phyloP scores from a whole-genome alignment of 75 land plant species.

The Azolla pinnata region DNA sequence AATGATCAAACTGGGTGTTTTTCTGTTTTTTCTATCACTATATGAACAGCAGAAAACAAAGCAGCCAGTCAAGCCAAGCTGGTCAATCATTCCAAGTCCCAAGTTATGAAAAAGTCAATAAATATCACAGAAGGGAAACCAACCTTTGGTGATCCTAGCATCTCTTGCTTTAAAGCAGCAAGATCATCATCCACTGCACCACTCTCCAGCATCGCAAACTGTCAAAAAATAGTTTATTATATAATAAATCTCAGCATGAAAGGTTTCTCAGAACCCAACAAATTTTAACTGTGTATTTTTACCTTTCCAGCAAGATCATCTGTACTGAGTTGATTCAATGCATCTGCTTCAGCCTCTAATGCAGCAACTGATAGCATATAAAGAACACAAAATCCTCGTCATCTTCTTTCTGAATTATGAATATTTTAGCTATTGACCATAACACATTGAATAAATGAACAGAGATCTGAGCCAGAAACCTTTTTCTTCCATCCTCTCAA shows the following conservation, averaged over 20 bases:
- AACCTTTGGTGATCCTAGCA: slow-evolving; percentile 74
- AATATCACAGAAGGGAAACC: too few relatives aligned
- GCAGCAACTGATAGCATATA: slow-evolving; percentile 51
- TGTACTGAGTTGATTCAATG: slow-evolving; percentile 67
- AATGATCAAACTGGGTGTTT: too few relatives aligned
- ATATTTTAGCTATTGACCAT: too few relatives aligned
- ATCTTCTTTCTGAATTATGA: background rate
- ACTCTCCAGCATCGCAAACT: slow-evolving; percentile 92
- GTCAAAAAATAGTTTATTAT: background rate
- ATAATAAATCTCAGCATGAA: too few relatives aligned
- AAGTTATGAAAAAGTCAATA: too few relatives aligned
- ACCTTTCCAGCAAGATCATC: slow-evolving; percentile 99
- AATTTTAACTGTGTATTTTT: slow-evolving; percentile 4
- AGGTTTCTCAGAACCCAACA: background rate
- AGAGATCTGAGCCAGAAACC: slow-evolving; percentile 48
- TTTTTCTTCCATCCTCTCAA: slow-evolving; percentile 99
- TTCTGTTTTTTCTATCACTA: too few relatives aligned
- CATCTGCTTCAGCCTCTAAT: slow-evolving; percentile 95
- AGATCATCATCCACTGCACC: slow-evolving; percentile 92
- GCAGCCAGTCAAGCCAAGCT: too few relatives aligned
- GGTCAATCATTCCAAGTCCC: too few relatives aligned
- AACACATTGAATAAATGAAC: too few relatives aligned
- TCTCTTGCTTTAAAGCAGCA: slow-evolving; percentile 67
- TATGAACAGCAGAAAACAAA: too few relatives aligned
- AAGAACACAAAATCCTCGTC: too few relatives aligned